phyloP scores from a whole-genome alignment of 2,329 filamentous ascomycete species.

The Neurospora crassa region DNA sequence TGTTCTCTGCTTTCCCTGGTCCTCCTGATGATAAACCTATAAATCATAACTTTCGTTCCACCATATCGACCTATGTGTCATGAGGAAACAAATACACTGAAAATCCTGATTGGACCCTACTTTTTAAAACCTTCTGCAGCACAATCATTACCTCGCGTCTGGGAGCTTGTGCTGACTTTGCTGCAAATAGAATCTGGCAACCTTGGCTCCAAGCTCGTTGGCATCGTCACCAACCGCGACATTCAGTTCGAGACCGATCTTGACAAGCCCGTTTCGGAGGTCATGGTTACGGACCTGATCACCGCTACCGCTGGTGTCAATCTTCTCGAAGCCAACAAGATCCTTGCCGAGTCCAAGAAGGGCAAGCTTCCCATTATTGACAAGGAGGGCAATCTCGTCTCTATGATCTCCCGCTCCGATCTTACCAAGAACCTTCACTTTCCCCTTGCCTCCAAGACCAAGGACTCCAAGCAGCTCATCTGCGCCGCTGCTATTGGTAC shows the following conservation, averaged over 20 bases:
- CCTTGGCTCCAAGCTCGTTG: constrained; percentile 89
- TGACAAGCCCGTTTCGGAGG: constrained; percentile 64
- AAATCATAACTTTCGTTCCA: constrained; percentile 99
- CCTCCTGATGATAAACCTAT: constrained; percentile 68
- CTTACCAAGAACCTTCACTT: constrained; percentile 98
- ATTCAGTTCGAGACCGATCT: constrained; percentile 87
- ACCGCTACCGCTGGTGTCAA: constrained; percentile 78
- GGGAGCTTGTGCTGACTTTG: constrained; percentile 26
- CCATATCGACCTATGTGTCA: constrained; percentile 82
- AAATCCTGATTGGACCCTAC: constrained; percentile 33
- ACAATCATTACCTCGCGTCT: constrained; percentile 18
- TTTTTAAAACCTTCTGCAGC: constrained; percentile 5
- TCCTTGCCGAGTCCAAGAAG: constrained; percentile 94
- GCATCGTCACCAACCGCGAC: constrained; percentile 95
- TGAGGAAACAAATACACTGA: constrained; percentile 59
- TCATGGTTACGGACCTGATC: constrained; percentile 93
- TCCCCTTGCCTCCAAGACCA: constrained; percentile 90
- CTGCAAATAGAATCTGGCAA: constrained; percentile 67
- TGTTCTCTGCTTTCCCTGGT: constrained; percentile 12
- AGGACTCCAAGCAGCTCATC: constrained; percentile 94
- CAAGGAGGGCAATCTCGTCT: constrained; percentile 72
- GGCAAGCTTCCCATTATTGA: constrained; percentile 94
- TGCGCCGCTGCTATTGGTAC: constrained; percentile 94
- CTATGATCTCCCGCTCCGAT: constrained; percentile 88
- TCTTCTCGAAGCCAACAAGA: constrained; percentile 80